phyloP scores from a whole-genome alignment of 2,329 filamentous ascomycete genomes.

The Penicillium sp. region DNA sequence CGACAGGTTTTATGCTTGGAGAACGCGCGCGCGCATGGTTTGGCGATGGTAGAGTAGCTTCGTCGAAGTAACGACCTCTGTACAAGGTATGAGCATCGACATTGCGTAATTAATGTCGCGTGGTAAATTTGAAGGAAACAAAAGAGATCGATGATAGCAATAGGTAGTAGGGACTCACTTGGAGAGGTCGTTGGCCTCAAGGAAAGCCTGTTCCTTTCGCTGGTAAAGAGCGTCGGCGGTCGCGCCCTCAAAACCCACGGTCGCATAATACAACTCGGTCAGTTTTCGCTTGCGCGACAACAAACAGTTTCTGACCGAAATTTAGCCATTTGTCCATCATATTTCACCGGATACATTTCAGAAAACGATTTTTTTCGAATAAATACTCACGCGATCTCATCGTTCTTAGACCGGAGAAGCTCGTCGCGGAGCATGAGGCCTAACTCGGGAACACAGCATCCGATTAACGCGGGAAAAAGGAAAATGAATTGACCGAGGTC shows the following conservation, averaged over 20 bases:
- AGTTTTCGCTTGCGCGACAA: slow-evolving; percentile 87
- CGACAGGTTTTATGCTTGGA: slow-evolving; percentile 27
- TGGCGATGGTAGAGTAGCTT: slow-evolving; percentile 50
- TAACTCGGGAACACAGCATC: slow-evolving; percentile 49
- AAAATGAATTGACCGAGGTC: slow-evolving; percentile 38
- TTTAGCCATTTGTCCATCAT: slow-evolving; percentile 35
- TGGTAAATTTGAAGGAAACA: neutral
- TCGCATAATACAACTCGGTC: slow-evolving; percentile 81
- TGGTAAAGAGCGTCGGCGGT: slow-evolving; percentile 52
- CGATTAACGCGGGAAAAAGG: slow-evolving; percentile 49
- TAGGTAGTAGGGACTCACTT: slow-evolving; percentile 48
- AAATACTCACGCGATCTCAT: slow-evolving; percentile 52
- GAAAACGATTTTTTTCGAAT: slow-evolving; percentile 22
- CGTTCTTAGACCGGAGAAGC: slow-evolving; percentile 50
- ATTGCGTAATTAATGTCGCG: slow-evolving; percentile 2
- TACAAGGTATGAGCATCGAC: slow-evolving; percentile 19
- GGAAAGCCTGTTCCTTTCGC: slow-evolving; percentile 52
- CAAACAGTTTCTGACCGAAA: slow-evolving; percentile 54
- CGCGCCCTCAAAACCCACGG: slow-evolving; percentile 54
- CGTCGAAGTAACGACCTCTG: slow-evolving; percentile 58
- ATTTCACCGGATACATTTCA: slow-evolving; percentile 4
- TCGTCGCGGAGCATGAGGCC: slow-evolving; percentile 51
- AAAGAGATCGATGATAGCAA: neutral
- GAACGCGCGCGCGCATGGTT: slow-evolving; percentile 25
- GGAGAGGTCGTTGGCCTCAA: slow-evolving; percentile 57